Evolutionary conservation across 306 rosid genomes (phyloP).

Genomic region (Rubus idaeus): DNA sequence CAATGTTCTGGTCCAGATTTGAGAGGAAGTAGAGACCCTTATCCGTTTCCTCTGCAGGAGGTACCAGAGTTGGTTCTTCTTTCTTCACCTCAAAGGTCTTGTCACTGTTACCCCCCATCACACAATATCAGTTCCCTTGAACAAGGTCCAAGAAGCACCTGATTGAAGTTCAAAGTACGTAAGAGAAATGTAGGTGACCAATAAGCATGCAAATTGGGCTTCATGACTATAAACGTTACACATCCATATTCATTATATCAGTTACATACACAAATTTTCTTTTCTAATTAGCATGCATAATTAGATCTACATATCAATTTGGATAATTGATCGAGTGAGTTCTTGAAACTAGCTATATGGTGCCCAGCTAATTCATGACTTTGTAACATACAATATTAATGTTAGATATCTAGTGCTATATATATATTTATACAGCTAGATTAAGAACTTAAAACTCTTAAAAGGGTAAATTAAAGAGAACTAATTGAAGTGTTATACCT

Average conservation of each 20-base stretch:
- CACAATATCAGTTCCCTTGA: conserved; percentile 6
- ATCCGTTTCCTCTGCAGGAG: conserved; percentile 54
- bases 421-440: background rate
- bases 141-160: conserved; percentile 19
- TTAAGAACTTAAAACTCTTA: background rate
- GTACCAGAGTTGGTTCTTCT: conserved; percentile 53
- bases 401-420: background rate
- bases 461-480: background rate
- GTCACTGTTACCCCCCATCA: conserved; percentile 33
- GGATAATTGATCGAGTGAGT: background rate
- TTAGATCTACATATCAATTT: background rate
- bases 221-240: background rate
- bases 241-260: background rate
- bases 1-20: conserved; percentile 79
- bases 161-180: background rate
- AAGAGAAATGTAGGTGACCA: background rate
- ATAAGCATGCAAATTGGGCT: conserved; percentile 9
- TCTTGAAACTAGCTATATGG: background rate
- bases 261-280: background rate
- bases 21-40: conserved; percentile 73
- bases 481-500: conserved; percentile 2
- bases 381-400: too few relatives aligned
- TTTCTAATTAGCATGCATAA: background rate
- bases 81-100: conserved; percentile 34
- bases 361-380: background rate